These are phyloP conservation scores for Cornus controversa DNA, from an alignment of 148 eudicot species.

Conservation along the genomic window DNA sequence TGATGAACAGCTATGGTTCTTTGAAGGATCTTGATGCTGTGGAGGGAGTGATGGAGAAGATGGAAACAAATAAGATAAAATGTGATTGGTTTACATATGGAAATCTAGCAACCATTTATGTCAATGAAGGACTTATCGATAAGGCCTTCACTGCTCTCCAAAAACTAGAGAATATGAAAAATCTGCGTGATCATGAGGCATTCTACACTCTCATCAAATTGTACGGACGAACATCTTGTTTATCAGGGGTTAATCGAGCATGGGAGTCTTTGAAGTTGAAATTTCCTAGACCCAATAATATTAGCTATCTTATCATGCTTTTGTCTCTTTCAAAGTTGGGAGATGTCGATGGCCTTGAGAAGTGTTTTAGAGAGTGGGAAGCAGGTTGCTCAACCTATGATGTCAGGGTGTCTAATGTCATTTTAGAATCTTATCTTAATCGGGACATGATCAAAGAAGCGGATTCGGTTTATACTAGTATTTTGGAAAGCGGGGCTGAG, in stretches of 20 bases:
- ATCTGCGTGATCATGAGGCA: conserved; percentile 21
- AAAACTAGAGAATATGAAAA: conserved; percentile 29
- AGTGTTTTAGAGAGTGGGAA: conserved; percentile 50
- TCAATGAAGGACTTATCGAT: conserved; percentile 32
- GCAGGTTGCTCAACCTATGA: conserved; percentile 35
- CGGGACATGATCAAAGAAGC: conserved; percentile 50
- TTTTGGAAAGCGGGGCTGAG: conserved; percentile 21
- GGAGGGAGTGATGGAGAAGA: conserved; percentile 43
- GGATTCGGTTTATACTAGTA: conserved; percentile 25
- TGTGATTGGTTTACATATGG: conserved; percentile 44
- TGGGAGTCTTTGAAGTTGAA: conserved; percentile 45
- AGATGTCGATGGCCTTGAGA: conserved; percentile 37
- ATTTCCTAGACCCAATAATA: conserved; percentile 31
- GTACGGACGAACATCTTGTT: conserved; percentile 28
- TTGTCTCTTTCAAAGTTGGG: conserved; percentile 44
- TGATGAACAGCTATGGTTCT: conserved; percentile 47
- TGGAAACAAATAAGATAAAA: conserved; percentile 27
- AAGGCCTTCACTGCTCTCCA: conserved; percentile 36
- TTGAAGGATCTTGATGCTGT: conserved; percentile 40
- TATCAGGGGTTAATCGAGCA: conserved; percentile 37
- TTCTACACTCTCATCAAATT: conserved; percentile 37
- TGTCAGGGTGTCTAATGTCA: conserved; percentile 42
- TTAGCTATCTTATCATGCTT: conserved; percentile 44
- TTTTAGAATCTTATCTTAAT: conserved; percentile 44
- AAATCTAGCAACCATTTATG: conserved; percentile 51